These are phyloP conservation scores for Amborella trichopoda DNA, from an alignment of 164 flowering plant genomes.

Conservation along the genomic window DNA sequence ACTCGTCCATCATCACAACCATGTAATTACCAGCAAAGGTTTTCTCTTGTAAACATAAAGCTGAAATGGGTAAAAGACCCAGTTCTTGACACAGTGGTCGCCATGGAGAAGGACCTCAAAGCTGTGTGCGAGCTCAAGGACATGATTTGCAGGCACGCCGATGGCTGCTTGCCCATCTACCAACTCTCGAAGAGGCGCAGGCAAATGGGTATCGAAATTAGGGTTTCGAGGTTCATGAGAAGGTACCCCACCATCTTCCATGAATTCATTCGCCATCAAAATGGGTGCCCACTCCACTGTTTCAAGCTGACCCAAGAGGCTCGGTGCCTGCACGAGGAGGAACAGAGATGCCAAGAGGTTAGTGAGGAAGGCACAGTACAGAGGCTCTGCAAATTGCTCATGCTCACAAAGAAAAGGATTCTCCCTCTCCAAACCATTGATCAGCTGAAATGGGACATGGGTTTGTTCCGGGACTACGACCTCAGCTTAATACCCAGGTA, in stretches of 20 bases:
- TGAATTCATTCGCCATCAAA: conserved; percentile 33
- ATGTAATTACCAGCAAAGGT: conserved; percentile 48
- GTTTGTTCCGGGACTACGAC: conserved; percentile 59
- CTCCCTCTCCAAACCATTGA: conserved; percentile 83
- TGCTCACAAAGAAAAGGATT: conserved; percentile 43
- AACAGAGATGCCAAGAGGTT: conserved; percentile 20
- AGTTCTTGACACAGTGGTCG: conserved; percentile 49
- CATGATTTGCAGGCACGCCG: conserved; percentile 29
- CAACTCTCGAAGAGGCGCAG: conserved; percentile 34
- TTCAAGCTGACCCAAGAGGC: conserved; percentile 62
- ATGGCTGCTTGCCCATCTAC: conserved; percentile 36
- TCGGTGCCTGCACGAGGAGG: conserved; percentile 29
- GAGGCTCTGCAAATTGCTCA: conserved; percentile 62
- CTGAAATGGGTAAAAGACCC: conserved; percentile 86
- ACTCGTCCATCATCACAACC: too few relatives aligned
- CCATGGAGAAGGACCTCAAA: conserved; percentile 39
- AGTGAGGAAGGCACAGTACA: conserved; percentile 20
- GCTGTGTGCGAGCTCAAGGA: conserved; percentile 58
- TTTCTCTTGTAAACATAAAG: conserved; percentile 62
- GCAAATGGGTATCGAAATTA: conserved; percentile 57
- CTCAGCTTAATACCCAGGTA: conserved; percentile 24
- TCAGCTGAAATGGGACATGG: conserved; percentile 87
- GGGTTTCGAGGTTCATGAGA: conserved; percentile 58
- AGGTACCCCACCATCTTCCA: conserved; percentile 62
- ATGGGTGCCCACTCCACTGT: conserved; percentile 53